Conservation (phyloP, 2,329 filamentous ascomycete genomes). For the Talaromyces funiculosus region DNA sequence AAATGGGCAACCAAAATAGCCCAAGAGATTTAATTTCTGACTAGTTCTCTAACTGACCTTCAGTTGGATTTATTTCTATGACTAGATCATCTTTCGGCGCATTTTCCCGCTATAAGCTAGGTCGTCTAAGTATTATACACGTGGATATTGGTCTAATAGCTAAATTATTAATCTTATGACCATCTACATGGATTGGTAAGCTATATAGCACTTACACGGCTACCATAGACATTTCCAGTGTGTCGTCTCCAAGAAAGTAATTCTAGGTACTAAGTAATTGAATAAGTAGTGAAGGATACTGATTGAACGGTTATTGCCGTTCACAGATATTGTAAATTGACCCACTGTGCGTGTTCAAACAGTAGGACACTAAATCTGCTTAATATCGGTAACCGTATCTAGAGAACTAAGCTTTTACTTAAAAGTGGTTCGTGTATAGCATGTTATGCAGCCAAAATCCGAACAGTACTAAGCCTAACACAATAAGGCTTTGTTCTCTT, state of each 20-base stretch:
- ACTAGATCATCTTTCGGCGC: background rate
- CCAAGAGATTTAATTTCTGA: background rate
- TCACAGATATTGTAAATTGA: background rate
- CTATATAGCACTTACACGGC: background rate
- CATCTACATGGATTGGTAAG: background rate
- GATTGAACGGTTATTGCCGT: background rate
- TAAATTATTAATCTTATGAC: background rate
- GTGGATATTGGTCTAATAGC: background rate
- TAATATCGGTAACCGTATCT: no score
- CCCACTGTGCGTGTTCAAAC: background rate
- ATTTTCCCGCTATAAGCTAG: background rate
- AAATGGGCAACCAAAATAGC: background rate
- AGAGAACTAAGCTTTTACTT: no score
- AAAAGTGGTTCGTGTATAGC: no score
- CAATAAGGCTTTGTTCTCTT: no score
- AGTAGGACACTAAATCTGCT: no score
- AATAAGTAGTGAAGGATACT: background rate
- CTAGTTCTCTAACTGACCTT: background rate
- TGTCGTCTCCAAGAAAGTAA: background rate
- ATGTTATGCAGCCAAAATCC: no score
- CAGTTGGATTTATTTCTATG: background rate
- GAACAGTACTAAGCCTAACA: no score
- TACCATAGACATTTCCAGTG: background rate
- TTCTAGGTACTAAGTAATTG: background rate
- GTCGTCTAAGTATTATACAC: background rate